Evolutionary conservation across 768 basidiomycete species (phyloP), one percentile per base, ranked within the genome.

Genomic region (Punctularia strigosozonata): DNA sequence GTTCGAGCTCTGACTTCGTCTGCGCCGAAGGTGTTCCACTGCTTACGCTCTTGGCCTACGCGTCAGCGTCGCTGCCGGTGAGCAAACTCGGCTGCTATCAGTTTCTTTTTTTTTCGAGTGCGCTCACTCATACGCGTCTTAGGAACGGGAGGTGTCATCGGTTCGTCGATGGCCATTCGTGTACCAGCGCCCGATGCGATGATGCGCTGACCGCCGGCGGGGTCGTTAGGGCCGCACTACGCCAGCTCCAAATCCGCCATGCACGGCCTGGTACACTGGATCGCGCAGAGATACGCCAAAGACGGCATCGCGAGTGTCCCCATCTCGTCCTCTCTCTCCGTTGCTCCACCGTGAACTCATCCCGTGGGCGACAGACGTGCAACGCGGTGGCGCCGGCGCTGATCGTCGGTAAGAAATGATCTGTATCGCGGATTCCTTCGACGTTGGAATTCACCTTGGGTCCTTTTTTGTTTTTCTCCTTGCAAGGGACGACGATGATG

Each of bases 181-280:
- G n/a, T n/a, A n/a, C n/a, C n/a, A n/a, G n/a, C n/a, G n/a, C n/a
- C n/a, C n/a, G n/a, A n/a, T n/a, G n/a, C n/a, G n/a, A n/a, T n/a
- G n/a, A n/a, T n/a, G n/a, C n/a, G n/a, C n/a, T n/a, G n/a, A n/a
- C n/a, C n/a, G n/a, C n/a, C n/a, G n/a, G n/a, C n/a, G n/a, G n/a
- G n/a, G n/a, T n/a, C n/a, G n/a, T n/a, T n/a, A n/a, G n/a, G 73
- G 0, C 71, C 73, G 0, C 73, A 75, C 41, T 73, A 75, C 39
- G 69, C 73, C 5, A 72, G 69, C 1, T 71, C 71, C 0, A 75
- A 75, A 43, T 64, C 70, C 2, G 73, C 71, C 2, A 45, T 73
- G 43, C 71, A 73, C 43, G 73, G 73, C 1, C 56, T 73, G 4
- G 52, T 73, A 25, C 73, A 73, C 43, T 73, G 73, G 73, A 52